Conservation (phyloP, 768 basidiomycete genomes). For the Hirschioporus abietinus region DNA sequence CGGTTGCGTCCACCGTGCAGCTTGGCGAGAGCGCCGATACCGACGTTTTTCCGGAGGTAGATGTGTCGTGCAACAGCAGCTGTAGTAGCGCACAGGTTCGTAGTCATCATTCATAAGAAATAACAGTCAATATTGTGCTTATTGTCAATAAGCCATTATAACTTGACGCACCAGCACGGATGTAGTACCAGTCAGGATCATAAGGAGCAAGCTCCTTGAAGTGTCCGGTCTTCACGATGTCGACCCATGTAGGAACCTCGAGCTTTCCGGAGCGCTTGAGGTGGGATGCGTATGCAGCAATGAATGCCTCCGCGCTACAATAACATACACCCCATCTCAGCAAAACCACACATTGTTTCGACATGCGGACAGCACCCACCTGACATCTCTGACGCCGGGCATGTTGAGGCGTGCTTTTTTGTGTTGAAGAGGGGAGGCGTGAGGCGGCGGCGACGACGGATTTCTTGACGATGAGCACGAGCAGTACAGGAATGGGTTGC, state of each 20-base stretch:
- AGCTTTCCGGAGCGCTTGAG: slow-evolving; percentile 98
- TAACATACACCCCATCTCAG: slow-evolving; percentile 6
- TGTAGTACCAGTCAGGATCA: slow-evolving; percentile 99
- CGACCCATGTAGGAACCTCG: slow-evolving; percentile 97
- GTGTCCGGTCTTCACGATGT: slow-evolving; percentile 95
- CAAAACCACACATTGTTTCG: background rate
- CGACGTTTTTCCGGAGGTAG: slow-evolving; percentile 97
- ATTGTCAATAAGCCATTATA: too few relatives aligned
- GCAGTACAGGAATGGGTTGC: slow-evolving; percentile 7
- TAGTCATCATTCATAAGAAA: background rate
- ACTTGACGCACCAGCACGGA: slow-evolving; percentile 80
- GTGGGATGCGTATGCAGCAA: slow-evolving; percentile 90
- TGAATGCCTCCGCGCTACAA: slow-evolving; percentile 86
- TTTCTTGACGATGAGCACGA: background rate
- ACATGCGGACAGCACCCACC: slow-evolving; percentile 24
- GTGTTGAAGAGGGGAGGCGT: slow-evolving; percentile 4
- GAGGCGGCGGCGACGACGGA: slow-evolving; percentile 11
- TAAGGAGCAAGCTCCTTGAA: slow-evolving; percentile 99
- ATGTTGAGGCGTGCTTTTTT: slow-evolving; percentile 26
- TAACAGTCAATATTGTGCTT: background rate
- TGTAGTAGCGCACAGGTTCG: slow-evolving; percentile 24
- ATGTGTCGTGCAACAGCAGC: slow-evolving; percentile 98
- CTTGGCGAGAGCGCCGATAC: slow-evolving; percentile 89
- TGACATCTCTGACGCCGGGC: slow-evolving; percentile 44
- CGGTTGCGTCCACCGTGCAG: slow-evolving; percentile 95